Conservation (phyloP, 2,329 filamentous ascomycete genomes). For the Cadophora gregata region DNA sequence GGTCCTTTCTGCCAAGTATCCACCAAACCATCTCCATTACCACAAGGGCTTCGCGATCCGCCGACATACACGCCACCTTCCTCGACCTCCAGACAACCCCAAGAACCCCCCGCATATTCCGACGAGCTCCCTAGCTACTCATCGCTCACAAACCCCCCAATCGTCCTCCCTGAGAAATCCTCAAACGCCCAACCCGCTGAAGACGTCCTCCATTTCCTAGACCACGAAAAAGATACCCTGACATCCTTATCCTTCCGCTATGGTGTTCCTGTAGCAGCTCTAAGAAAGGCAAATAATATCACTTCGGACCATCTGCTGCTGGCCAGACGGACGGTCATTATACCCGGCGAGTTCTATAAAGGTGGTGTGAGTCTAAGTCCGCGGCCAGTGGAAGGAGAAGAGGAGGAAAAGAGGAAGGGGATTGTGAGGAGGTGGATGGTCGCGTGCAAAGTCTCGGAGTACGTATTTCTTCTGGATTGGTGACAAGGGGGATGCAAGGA, state of each 20-base stretch:
- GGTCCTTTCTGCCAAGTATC: conserved; percentile 80
- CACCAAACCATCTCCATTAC: conserved; percentile 61
- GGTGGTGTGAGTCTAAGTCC: conserved; percentile 72
- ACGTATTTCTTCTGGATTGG: conserved; percentile 46
- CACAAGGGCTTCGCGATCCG: conserved; percentile 71
- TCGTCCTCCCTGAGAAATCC: conserved; percentile 33
- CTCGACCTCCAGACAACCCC: conserved; percentile 44
- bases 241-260: conserved; percentile 74
- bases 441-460: conserved; percentile 77
- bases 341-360: conserved; percentile 74
- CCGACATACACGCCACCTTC: conserved; percentile 61
- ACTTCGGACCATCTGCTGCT: conserved; percentile 73
- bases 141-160: conserved; percentile 27
- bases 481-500: not conserved
- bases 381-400: conserved; percentile 73
- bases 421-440: conserved; percentile 82
- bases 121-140: conserved; percentile 38
- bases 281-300: conserved; percentile 73
- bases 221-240: conserved; percentile 72
- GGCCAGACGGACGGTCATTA: conserved; percentile 71
- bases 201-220: conserved; percentile 77
- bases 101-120: conserved; percentile 46
- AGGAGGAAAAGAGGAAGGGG: conserved; percentile 72
- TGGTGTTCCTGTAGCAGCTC: conserved; percentile 64
- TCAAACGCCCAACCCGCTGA: conserved; percentile 48